Conservation (phyloP, 2,329 filamentous ascomycete species). For the Monosporascus sp. region DNA sequence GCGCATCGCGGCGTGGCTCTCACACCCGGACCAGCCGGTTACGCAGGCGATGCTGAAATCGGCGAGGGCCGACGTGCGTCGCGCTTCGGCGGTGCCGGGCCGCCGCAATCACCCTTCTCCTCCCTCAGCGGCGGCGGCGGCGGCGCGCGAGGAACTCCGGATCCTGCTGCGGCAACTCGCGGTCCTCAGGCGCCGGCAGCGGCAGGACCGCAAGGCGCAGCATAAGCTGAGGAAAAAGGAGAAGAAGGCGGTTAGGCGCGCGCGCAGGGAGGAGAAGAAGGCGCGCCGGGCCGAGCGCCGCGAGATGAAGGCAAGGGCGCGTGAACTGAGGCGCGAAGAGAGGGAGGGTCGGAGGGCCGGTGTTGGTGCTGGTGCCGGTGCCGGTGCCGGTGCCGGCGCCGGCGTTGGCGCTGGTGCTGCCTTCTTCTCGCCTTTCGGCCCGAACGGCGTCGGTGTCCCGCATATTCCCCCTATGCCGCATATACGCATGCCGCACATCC, state of each 20-base stretch:
- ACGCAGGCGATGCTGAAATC: constrained; percentile 38
- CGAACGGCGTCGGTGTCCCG: not conserved
- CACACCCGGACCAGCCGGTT: constrained; percentile 42
- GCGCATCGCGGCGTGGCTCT: constrained; percentile 43
- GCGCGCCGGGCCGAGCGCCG: not conserved
- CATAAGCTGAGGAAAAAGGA: constrained; percentile 28
- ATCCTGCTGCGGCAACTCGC: constrained; percentile 40
- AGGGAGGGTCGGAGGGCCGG: no score
- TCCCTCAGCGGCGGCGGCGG: not conserved
- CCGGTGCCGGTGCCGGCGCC: not conserved
- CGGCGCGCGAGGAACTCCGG: constrained; percentile 24
- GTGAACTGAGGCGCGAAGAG: no score
- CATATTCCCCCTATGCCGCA: not conserved
- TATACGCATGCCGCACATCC: not conserved
- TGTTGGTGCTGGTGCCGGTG: not conserved
- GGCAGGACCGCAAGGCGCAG: constrained; percentile 25
- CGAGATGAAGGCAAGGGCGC: not conserved
- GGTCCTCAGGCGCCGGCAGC: constrained; percentile 34
- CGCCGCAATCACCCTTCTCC: no score
- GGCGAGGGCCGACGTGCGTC: constrained; percentile 36
- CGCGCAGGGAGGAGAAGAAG: constrained; percentile 24
- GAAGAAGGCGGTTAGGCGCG: constrained; percentile 19
- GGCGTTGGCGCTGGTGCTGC: not conserved
- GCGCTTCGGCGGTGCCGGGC: not conserved
- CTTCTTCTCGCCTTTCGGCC: no score